Conservation (phyloP, 352 stramenopile genomes). For the Phytophthora ramorum region DNA sequence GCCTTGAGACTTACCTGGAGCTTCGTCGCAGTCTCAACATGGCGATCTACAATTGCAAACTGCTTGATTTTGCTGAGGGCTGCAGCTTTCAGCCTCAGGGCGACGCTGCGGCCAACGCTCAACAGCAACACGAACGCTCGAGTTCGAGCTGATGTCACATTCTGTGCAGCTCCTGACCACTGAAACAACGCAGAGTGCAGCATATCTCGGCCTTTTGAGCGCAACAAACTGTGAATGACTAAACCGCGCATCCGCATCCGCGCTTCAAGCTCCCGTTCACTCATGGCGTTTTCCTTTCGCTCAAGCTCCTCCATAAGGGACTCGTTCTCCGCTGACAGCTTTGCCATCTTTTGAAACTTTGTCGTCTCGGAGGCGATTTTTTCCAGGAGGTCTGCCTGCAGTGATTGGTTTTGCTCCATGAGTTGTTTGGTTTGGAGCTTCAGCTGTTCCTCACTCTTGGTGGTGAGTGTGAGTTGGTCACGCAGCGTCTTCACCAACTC, state of each 20-base stretch:
- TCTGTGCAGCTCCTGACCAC: conserved; percentile 31
- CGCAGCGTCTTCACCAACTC: conserved; percentile 61
- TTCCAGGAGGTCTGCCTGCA: conserved; percentile 70
- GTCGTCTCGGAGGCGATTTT: conserved; percentile 70
- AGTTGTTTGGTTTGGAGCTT: conserved; percentile 76
- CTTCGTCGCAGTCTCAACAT: conserved; percentile 7
- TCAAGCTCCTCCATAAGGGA: conserved; percentile 60
- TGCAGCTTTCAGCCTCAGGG: conserved; percentile 31
- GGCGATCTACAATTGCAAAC: conserved; percentile 5
- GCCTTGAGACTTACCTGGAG: conserved; percentile 23
- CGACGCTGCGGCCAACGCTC: conserved; percentile 3
- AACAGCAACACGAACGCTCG: conserved; percentile 31
- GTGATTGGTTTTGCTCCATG: conserved; percentile 72
- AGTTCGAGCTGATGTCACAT: conserved; percentile 15
- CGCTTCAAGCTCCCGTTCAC: conserved; percentile 37
- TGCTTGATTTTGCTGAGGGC: conserved; percentile 34
- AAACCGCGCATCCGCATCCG: conserved; percentile 34
- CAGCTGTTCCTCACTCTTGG: conserved; percentile 71
- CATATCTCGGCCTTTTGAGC: conserved; percentile 38
- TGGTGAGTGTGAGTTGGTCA: conserved; percentile 59
- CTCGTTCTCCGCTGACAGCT: conserved; percentile 67
- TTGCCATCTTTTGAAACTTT: conserved; percentile 76
- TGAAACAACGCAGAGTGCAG: conserved; percentile 34
- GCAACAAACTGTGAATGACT: conserved; percentile 41
- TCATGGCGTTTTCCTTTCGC: conserved; percentile 45